phyloP scores from a whole-genome alignment of 2,329 filamentous ascomycete genomes.

The Ascochyta koolunga region DNA sequence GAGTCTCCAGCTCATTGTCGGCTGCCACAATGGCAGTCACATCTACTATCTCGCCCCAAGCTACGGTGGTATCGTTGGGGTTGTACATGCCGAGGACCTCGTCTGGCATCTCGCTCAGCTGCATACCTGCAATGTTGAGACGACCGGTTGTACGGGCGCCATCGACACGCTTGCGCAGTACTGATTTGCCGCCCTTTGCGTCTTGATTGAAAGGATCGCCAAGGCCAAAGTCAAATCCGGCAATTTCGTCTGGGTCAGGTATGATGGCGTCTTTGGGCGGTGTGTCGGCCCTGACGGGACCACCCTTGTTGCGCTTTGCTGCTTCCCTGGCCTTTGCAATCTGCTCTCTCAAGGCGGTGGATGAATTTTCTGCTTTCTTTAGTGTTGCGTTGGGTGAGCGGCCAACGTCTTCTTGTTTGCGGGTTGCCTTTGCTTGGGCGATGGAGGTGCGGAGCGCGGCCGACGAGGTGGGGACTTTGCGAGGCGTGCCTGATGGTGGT shows the following conservation, averaged over 20 bases:
- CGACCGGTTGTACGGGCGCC: conserved; percentile 77
- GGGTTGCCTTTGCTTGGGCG: conserved; percentile 87
- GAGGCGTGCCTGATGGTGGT: conserved; percentile 40
- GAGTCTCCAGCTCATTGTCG: conserved; percentile 81
- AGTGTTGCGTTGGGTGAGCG: conserved; percentile 19
- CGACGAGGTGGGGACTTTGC: conserved; percentile 71
- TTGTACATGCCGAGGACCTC: conserved; percentile 93
- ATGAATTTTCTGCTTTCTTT: conserved; percentile 67
- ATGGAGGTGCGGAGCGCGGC: conserved; percentile 86
- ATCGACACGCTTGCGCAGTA: conserved; percentile 75
- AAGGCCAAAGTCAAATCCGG: conserved; percentile 64
- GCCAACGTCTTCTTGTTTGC: conserved; percentile 44
- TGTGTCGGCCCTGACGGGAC: conserved; percentile 32
- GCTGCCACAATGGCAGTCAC: conserved; percentile 82
- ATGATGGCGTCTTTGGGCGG: conserved; percentile 42
- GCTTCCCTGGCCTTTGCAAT: conserved; percentile 88
- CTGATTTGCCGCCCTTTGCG: conserved; percentile 66
- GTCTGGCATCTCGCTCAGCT: conserved; percentile 76
- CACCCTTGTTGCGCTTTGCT: conserved; percentile 56
- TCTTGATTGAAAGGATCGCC: conserved; percentile 75
- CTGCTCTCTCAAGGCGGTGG: conserved; percentile 81
- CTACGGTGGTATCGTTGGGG: conserved; percentile 63
- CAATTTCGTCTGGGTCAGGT: conserved; percentile 39
- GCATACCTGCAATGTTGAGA: conserved; percentile 86
- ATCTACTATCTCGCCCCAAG: conserved; percentile 93